Percentiles rank a stretch among this genome's conserved stretches.
Evolutionary conservation across 345 rosid species (phyloP).

Genomic region (Boechera stricta): DNA sequence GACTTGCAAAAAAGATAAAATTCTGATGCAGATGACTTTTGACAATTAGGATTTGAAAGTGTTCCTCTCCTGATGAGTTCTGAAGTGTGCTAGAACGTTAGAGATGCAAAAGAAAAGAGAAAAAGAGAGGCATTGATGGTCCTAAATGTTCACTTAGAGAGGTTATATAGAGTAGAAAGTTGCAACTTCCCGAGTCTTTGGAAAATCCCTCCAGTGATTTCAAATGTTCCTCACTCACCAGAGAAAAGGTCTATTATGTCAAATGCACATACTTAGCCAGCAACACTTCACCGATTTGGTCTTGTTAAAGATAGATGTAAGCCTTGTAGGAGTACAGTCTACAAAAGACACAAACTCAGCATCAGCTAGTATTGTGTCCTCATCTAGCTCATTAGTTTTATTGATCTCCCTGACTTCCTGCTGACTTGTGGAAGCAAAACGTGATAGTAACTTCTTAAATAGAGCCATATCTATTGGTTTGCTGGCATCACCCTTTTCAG

Average conservation of each 20-base stretch:
- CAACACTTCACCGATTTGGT: neutral
- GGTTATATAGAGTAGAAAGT: too few species aligned
- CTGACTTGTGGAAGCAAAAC: neutral
- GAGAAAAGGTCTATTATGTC: neutral
- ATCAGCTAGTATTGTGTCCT: neutral
- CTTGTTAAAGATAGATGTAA: neutral
- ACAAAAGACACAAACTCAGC: neutral
- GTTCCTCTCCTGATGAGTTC: neutral
- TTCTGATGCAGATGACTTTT: too few species aligned
- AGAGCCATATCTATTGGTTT: neutral
- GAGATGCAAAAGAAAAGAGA: too few species aligned
- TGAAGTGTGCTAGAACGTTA: too few species aligned
- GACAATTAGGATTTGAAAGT: neutral
- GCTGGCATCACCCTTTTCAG: neutral
- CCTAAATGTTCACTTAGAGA: neutral
- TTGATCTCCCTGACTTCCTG: neutral
- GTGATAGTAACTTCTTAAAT: neutral
- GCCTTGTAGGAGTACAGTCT: neutral
- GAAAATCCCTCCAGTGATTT: neutral
- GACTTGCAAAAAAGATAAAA: neutral
- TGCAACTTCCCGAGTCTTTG: neutral
- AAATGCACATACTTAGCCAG: neutral
- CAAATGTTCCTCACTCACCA: neutral
- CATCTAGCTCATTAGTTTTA: neutral
- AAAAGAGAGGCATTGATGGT: too few species aligned